Percentiles rank a stretch among this genome's conserved stretches.
Evolutionary conservation across 768 basidiomycete genomes (phyloP).

Genomic region (Scleroderma citrinum): DNA sequence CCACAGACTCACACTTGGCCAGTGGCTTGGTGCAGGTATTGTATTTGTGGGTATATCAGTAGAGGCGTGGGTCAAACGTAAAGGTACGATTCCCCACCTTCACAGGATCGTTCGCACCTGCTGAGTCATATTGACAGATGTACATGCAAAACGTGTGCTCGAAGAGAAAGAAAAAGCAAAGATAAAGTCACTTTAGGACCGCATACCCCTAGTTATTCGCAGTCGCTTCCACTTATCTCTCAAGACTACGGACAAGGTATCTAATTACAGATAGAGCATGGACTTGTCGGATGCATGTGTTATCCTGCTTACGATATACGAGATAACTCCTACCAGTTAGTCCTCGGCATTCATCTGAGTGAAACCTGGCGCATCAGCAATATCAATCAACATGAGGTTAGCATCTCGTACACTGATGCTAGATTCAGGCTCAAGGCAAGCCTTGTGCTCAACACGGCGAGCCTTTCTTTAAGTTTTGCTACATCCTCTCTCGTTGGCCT

Average conservation of each 20-base stretch:
- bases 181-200: slow-evolving; percentile 71
- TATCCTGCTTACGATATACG: too few relatives aligned
- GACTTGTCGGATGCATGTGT: too few relatives aligned
- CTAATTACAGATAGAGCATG: too few relatives aligned
- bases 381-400: too few relatives aligned
- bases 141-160: slow-evolving; percentile 73
- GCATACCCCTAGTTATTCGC: too few relatives aligned
- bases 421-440: slow-evolving; percentile 31
- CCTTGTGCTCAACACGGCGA: slow-evolving; percentile 25
- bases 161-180: slow-evolving; percentile 81
- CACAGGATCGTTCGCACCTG: slow-evolving; percentile 3
- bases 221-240: too few relatives aligned
- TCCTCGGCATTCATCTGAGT: too few relatives aligned
- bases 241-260: too few relatives aligned
- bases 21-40: slow-evolving; percentile 88
- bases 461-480: slow-evolving; percentile 30
- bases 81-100: slow-evolving; percentile 64
- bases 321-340: too few relatives aligned
- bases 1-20: slow-evolving; percentile 75
- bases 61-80: slow-evolving; percentile 87
- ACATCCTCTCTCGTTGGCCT: slow-evolving; percentile 38
- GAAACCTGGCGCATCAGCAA: too few relatives aligned
- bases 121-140: slow-evolving; percentile 44
- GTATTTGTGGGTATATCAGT: slow-evolving; percentile 96
- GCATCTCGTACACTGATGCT: too few relatives aligned